These are phyloP conservation scores for Phytophthora idaei DNA, from an alignment of 352 stramenopile genomes.

Conservation along the genomic window DNA sequence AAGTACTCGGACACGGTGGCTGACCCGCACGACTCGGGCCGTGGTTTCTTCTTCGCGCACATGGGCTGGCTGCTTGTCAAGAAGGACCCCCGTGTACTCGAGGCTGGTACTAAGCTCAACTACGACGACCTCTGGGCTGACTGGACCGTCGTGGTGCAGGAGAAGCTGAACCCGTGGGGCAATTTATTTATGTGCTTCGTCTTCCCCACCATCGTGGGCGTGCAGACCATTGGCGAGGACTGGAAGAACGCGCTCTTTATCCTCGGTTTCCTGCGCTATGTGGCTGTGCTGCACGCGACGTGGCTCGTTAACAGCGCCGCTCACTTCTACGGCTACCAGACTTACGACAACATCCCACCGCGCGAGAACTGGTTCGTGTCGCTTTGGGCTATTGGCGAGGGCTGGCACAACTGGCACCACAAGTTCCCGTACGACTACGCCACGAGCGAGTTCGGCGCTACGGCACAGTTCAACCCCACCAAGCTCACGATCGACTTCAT, in stretches of 20 bases:
- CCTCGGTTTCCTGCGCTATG: slow-evolving; percentile 94
- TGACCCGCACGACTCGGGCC: slow-evolving; percentile 95
- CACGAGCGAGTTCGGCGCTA: slow-evolving; percentile 96
- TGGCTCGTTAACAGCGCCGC: slow-evolving; percentile 99
- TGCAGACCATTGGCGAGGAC: slow-evolving; percentile 88
- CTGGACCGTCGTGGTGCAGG: slow-evolving; percentile 95
- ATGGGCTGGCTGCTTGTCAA: slow-evolving; percentile 99
- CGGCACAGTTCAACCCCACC: slow-evolving; percentile 97
- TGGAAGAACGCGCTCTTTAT: slow-evolving; percentile 98
- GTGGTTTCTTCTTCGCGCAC: slow-evolving; percentile 99
- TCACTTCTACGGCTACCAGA: slow-evolving; percentile 98
- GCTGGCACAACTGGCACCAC: slow-evolving; percentile 99
- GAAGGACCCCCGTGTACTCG: slow-evolving; percentile 94
- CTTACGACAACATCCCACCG: slow-evolving; percentile 96
- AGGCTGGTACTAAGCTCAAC: slow-evolving; percentile 93
- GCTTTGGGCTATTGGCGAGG: slow-evolving; percentile 95
- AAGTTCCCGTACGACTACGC: slow-evolving; percentile 99
- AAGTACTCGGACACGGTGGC: slow-evolving; percentile 97
- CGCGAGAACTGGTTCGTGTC: slow-evolving; percentile 98
- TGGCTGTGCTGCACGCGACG: slow-evolving; percentile 95
- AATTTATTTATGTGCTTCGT: slow-evolving; percentile 98
- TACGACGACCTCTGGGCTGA: slow-evolving; percentile 97
- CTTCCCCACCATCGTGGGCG: slow-evolving; percentile 92
- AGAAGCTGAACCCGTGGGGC: slow-evolving; percentile 98
- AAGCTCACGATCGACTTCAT: slow-evolving; percentile 97